phyloP scores from a whole-genome alignment of 352 stramenopile genomes.

The Blastocystis sp. region DNA sequence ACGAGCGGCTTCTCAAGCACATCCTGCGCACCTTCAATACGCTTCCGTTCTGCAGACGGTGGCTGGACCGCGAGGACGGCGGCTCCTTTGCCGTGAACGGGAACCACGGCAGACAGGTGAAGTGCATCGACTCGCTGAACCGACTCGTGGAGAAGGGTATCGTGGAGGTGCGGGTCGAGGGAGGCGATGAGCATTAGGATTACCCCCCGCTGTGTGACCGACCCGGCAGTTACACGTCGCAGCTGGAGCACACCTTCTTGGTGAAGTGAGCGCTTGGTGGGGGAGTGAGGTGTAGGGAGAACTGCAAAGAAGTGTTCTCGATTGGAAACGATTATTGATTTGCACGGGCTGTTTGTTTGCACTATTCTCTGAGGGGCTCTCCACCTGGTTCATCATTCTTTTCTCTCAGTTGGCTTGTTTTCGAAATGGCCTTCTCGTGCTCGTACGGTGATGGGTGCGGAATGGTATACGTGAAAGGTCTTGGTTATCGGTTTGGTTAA shows the following conservation, averaged over 20 bases:
- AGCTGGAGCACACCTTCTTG: slow-evolving; percentile 99
- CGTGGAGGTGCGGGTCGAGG: slow-evolving; percentile 79
- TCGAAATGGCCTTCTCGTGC: slow-evolving; percentile 2
- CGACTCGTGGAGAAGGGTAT: slow-evolving; percentile 95
- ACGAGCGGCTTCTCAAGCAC: slow-evolving; percentile 92
- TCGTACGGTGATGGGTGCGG: slow-evolving; percentile 68
- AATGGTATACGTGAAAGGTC: slow-evolving; percentile 62
- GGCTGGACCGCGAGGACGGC: slow-evolving; percentile 95
- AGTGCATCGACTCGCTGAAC: slow-evolving; percentile 95
- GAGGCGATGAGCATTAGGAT: slow-evolving; percentile 75
- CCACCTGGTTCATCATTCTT: too few relatives aligned
- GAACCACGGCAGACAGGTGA: slow-evolving; percentile 91
- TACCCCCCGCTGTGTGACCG: slow-evolving; percentile 95
- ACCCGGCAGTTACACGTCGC: slow-evolving; percentile 93
- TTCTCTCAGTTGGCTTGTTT: too few relatives aligned
- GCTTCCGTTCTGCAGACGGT: slow-evolving; percentile 94
- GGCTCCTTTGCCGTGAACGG: slow-evolving; percentile 89
- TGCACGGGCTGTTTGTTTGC: too few relatives aligned
- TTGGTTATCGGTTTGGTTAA: neutral
- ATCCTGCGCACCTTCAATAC: slow-evolving; percentile 99
- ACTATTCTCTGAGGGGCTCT: too few relatives aligned
- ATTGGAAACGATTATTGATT: slow-evolving; percentile 50
- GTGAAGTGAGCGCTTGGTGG: slow-evolving; percentile 79
- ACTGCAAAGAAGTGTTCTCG: slow-evolving; percentile 64
- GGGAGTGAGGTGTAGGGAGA: slow-evolving; percentile 19